Base-by-base conservation (phyloP, 345 rosid species). In the Bretschneidera sinensis region DNA sequence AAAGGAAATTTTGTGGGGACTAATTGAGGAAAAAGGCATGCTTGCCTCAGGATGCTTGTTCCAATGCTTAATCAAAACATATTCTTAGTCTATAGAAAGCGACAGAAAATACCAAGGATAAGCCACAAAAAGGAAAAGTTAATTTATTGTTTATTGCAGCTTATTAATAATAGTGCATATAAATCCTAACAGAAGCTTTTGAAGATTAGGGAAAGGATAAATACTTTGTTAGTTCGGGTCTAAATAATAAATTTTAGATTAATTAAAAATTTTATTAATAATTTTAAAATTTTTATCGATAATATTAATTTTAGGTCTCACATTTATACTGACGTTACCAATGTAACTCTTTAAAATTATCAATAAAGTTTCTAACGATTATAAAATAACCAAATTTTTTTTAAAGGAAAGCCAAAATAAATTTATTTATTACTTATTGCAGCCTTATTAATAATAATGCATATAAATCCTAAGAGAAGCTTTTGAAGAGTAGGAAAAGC, bases 21-120 rank as follows among this genome's bases (percentile, higher is more conserved):
- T 43, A 23, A 61, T 21, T 23, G 51, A 61, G 53, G 48, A 49
- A 20, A 61, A 65, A 67, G 54, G 69, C 67, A 51, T 63, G 66
- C 17, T 51, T 63, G 66, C 17, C 55, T 45, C 54, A 21, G 45
- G 68, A 63, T 63, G 76, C 73, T 19, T 69, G 24, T 34, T 48
- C 57, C 31, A 14, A 59, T 23, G 51, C 65, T 59, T 23, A 52
- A 66, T 53, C 58, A 39, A 39, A 39, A 39, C 10, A 39, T 1
- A 5, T 5, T 39, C 50, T 55, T 61, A 21, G 45, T 54, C 17
- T 22, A 19, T 18, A 63, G 59, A 62, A 54, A 48, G 53, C 35
- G 54, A 53, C 53, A 52, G n/a, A 16, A 35, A 49, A 61, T 21
- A 52, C 62, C 43, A 45, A 64, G 55, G 52, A 45, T 57, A 49